Base-by-base conservation (phyloP, 1,139 yeast genomes). In the Geotrichum phurueaensis region DNA sequence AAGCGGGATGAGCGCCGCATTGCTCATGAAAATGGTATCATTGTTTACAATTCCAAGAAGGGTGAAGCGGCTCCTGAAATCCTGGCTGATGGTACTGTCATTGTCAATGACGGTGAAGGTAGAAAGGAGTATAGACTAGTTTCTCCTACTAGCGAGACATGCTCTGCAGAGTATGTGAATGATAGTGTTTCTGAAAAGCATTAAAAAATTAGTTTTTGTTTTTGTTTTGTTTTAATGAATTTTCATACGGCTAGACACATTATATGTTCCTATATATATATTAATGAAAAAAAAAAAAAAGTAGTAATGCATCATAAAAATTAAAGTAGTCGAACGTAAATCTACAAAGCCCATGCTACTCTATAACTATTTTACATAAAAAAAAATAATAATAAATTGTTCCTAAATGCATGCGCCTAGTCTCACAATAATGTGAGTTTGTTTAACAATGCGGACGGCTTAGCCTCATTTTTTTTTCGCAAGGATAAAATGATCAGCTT, bases 1-100 rank as follows among this genome's bases (percentile, higher is more conserved):
- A 85, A 85, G 71, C 78, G 78, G 56, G 81, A 83, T 59, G 89
- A 85, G 68, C 77, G 79, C 62, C 71, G 71, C 56, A 69, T 77
- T 61, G 86, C 88, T 13, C 71, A 73, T 55, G 79, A 76, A 29
- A 82, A 84, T 65, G 86, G 86, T 39, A 81, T 61, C 51, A 22
- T 61, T 27, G 22, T 61, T 29, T 61, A 61, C 57, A 59, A 61
- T 53, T 54, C 60, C 3, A 58, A 57, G 5, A 51, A 53, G 27
- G 63, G 63, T 4, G 63, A 61, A 15, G 39, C 39, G 3, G 47
- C 52, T n/a, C 62, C 62, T 23, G 48, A n/a, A 10, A 43, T 53
- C 3, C 55, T 55, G 6, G 6, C 55, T 9, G 23, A 36, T 22
- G 54, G 54, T 6, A 39, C 47, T 2, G 47, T 39, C 20, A 39